Evolutionary conservation across 2,329 filamentous ascomycete species (phyloP).

Genomic region (Cladophialophora exuberans): DNA sequence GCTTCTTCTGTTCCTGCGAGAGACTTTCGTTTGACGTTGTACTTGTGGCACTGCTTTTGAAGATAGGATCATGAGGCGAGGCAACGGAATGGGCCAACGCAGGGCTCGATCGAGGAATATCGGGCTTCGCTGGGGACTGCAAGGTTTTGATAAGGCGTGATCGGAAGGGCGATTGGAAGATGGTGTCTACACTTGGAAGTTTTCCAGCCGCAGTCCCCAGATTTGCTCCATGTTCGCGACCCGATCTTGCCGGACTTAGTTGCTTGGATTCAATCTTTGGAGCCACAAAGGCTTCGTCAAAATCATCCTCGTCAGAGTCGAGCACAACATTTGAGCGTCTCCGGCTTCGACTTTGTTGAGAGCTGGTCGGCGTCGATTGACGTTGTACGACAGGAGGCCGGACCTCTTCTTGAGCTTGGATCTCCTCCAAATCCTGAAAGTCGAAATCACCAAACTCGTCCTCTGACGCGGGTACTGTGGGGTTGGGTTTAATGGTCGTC

Average conservation of each 20-base stretch:
- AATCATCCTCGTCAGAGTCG: constrained; percentile 28
- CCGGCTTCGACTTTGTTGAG: background rate
- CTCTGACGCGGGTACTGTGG: background rate
- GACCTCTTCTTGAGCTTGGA: background rate
- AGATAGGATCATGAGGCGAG: background rate
- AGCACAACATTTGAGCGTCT: constrained; percentile 11
- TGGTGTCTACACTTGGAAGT: background rate
- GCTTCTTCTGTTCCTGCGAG: constrained; percentile 18
- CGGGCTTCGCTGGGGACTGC: constrained; percentile 5
- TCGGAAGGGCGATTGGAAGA: background rate
- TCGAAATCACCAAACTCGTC: background rate
- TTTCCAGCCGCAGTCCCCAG: background rate
- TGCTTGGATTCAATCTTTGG: background rate
- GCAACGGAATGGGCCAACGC: background rate
- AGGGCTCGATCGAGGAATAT: background rate
- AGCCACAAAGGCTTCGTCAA: background rate
- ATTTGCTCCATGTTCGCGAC: background rate
- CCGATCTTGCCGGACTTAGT: background rate
- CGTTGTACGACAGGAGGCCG: background rate
- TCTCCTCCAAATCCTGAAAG: background rate
- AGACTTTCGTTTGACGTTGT: constrained; percentile 1
- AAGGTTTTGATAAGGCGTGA: background rate
- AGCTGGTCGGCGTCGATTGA: background rate
- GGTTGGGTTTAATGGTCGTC: background rate
- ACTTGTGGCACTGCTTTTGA: constrained; percentile 21